Percentiles rank a stretch among this genome's conserved stretches.
Evolutionary conservation across 2,329 filamentous ascomycete genomes (phyloP).

Genomic region (Chaetothyriales sp.): DNA sequence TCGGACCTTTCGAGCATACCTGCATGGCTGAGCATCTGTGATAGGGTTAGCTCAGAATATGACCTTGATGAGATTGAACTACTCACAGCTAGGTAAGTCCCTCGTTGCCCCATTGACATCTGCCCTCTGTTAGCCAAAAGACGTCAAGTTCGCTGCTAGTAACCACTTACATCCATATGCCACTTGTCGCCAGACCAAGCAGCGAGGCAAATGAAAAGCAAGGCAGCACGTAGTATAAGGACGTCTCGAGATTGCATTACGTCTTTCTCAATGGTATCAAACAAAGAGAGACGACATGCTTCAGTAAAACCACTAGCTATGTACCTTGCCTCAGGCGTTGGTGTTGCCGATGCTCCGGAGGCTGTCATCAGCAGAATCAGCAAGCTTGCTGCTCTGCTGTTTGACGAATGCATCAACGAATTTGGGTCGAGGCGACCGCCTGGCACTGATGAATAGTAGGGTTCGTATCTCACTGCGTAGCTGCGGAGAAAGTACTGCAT

Average conservation of each 20-base stretch:
- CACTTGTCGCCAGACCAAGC: constrained; percentile 65
- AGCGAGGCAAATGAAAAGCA: constrained; percentile 54
- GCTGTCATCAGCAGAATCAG: constrained; percentile 60
- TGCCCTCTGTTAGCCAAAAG: constrained; percentile 6
- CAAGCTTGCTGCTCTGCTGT: constrained; percentile 52
- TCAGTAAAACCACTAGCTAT: constrained; percentile 55
- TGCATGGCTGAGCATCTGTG: constrained; percentile 54
- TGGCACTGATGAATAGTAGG: constrained; percentile 51
- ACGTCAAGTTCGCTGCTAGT: not conserved
- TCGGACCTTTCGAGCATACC: constrained; percentile 48
- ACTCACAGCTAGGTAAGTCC: constrained; percentile 54
- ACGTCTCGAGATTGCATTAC: constrained; percentile 54
- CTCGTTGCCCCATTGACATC: constrained; percentile 58
- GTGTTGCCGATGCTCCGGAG: constrained; percentile 53
- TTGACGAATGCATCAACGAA: constrained; percentile 47
- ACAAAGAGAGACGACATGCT: constrained; percentile 58
- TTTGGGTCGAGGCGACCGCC: constrained; percentile 51
- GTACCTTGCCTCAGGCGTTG: constrained; percentile 50
- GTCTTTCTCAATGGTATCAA: constrained; percentile 59
- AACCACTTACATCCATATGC: constrained; percentile 47
- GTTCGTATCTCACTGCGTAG: constrained; percentile 52
- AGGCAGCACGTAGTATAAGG: constrained; percentile 49
- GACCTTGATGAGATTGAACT: not conserved
- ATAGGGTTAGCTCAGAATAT: constrained; percentile 2
- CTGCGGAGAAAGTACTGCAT: constrained; percentile 54